phyloP scores from a whole-genome alignment of 2,329 filamentous ascomycete species.

The Mollisiaceae sp. region DNA sequence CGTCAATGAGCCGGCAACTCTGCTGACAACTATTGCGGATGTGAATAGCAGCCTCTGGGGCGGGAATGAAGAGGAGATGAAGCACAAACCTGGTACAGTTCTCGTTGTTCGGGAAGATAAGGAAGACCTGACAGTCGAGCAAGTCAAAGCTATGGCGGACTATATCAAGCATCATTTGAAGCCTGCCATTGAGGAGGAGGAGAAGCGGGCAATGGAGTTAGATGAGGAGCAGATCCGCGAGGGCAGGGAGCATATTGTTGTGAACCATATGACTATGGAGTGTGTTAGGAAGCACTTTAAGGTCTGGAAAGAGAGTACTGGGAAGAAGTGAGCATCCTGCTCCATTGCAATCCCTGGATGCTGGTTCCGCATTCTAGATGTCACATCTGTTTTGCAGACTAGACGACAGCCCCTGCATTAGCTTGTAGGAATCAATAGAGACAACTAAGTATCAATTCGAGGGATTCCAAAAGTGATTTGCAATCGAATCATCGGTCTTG shows the following conservation, averaged over 20 bases:
- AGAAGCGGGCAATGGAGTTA: not conserved
- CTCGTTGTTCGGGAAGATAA: not conserved
- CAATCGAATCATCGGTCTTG: too few species aligned
- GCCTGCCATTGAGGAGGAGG: constrained; percentile 2
- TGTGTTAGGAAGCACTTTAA: constrained; percentile 7
- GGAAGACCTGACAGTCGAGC: not conserved
- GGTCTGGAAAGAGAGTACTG: not conserved
- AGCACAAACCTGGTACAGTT: not conserved
- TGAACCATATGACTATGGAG: not conserved
- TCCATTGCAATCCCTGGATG: not conserved
- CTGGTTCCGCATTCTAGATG: not conserved
- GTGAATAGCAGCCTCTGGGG: not conserved
- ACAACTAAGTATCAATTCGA: too few species aligned
- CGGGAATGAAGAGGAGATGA: not conserved
- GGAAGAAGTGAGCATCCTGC: not conserved
- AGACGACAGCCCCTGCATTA: too few species aligned
- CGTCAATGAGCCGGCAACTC: not conserved
- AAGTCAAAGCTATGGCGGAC: not conserved
- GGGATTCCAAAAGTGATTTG: too few species aligned
- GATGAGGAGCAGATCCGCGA: not conserved
- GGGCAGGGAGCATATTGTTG: not conserved
- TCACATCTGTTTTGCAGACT: too few species aligned
- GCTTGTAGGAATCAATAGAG: too few species aligned
- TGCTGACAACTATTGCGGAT: not conserved
- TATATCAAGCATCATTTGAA: not conserved